Conservation (phyloP, 2,329 filamentous ascomycete genomes). For the Teratosphaeria viscida region DNA sequence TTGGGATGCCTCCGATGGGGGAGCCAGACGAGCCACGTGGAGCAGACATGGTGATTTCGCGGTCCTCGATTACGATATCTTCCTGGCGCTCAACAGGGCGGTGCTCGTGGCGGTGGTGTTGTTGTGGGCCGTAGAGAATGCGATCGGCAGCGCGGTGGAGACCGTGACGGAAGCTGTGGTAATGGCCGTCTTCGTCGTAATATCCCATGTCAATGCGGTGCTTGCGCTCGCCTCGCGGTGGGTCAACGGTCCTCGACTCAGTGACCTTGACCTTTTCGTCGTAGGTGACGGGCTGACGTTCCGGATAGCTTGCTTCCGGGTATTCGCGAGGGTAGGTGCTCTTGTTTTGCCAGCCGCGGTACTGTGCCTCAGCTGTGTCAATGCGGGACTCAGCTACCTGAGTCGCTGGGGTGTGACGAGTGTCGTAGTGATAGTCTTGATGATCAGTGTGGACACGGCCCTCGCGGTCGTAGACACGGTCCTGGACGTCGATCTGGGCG, state of each 20-base stretch:
- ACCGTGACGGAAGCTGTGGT: constrained; percentile 64
- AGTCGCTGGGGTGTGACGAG: constrained; percentile 38
- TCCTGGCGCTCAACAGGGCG: constrained; percentile 26
- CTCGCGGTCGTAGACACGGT: constrained; percentile 30
- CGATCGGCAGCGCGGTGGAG: constrained; percentile 56
- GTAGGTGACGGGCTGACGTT: constrained; percentile 25
- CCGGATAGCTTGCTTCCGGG: constrained; percentile 28
- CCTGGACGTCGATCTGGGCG: constrained; percentile 57
- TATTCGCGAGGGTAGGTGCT: constrained; percentile 29
- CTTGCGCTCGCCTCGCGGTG: constrained; percentile 25
- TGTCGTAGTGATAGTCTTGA: constrained; percentile 24
- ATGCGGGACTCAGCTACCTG: constrained; percentile 47
- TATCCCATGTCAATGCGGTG: constrained; percentile 61
- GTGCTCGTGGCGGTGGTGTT: constrained; percentile 23
- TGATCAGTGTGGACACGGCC: constrained; percentile 28
- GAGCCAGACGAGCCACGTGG: constrained; percentile 18
- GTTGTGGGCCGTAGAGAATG: constrained; percentile 33
- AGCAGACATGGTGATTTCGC: constrained; percentile 32
- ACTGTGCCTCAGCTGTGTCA: constrained; percentile 41
- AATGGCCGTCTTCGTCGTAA: constrained; percentile 69
- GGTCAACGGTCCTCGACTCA: constrained; percentile 42
- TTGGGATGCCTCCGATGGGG: constrained; percentile 36
- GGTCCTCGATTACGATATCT: constrained; percentile 41
- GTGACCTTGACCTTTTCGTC: constrained; percentile 40
- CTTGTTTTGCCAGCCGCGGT: constrained; percentile 31